A percentile compares a stretch with the other conserved stretches of the same genome.
Evolutionary conservation across 1,284 basidiomycete genomes (phyloP).

Genomic region (Megacollybia platyphylla): DNA sequence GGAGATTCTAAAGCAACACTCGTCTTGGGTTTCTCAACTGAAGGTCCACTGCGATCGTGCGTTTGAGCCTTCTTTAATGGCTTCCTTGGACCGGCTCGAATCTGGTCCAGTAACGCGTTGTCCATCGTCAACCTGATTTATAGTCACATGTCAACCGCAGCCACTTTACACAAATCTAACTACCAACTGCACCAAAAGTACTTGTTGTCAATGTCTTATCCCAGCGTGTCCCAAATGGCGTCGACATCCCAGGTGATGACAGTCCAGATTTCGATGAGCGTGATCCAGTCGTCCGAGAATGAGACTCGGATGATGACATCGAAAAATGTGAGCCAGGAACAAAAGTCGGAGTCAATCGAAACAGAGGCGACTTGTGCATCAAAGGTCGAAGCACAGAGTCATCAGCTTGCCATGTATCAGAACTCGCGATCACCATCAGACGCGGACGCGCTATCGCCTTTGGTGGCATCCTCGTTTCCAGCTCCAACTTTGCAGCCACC

Average conservation of each 20-base stretch:
- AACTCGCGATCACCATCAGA: background rate
- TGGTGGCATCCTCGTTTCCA: background rate
- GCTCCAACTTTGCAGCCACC: background rate
- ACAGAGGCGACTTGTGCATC: background rate
- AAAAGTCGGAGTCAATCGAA: background rate
- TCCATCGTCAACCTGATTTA: constrained; percentile 10
- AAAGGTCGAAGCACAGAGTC: background rate
- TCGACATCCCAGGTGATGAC: too few relatives aligned
- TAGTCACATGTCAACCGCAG: too few relatives aligned
- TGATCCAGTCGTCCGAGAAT: background rate
- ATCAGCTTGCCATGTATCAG: background rate
- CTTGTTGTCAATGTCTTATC: too few relatives aligned
- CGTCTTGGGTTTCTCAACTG: constrained; percentile 38
- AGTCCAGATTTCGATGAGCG: too few relatives aligned
- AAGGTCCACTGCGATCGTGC: constrained; percentile 70
- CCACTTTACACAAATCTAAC: too few relatives aligned
- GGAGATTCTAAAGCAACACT: constrained; percentile 15
- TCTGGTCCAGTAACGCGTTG: constrained; percentile 58
- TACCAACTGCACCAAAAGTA: too few relatives aligned
- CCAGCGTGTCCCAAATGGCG: too few relatives aligned
- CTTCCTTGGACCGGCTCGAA: constrained; percentile 56
- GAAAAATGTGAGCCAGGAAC: background rate
- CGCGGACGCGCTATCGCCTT: background rate
- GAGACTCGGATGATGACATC: background rate
- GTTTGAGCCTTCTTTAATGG: constrained; percentile 72